These are phyloP conservation scores for Macrophomina tecta DNA, from an alignment of 2,329 filamentous ascomycete species.

Conservation along the genomic window DNA sequence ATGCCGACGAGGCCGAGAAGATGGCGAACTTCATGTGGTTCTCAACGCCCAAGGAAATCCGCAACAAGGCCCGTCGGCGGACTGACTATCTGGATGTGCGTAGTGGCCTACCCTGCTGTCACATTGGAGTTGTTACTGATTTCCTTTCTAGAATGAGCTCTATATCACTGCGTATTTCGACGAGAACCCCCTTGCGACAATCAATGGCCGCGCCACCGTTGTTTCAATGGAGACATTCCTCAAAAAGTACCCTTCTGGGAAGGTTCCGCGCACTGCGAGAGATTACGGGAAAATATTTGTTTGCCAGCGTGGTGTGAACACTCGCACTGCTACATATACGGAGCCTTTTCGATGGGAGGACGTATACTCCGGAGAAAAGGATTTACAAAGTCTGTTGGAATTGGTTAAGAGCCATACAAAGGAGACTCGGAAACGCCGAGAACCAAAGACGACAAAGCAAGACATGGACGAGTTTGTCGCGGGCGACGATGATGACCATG, in stretches of 20 bases:
- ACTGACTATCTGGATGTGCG: slow-evolving; percentile 74
- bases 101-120: background rate
- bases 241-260: slow-evolving; percentile 73
- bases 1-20: slow-evolving; percentile 62
- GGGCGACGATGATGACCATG: slow-evolving; percentile 47
- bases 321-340: slow-evolving; percentile 86
- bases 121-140: slow-evolving; percentile 30
- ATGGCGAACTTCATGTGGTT: slow-evolving; percentile 96
- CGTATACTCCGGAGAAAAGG: slow-evolving; percentile 71
- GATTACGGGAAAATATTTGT: slow-evolving; percentile 87
- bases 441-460: slow-evolving; percentile 39
- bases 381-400: slow-evolving; percentile 69
- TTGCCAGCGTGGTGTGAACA: slow-evolving; percentile 88
- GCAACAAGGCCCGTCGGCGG: slow-evolving; percentile 81
- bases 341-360: slow-evolving; percentile 93
- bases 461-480: slow-evolving; percentile 54
- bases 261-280: slow-evolving; percentile 72
- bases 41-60: slow-evolving; percentile 86
- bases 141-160: slow-evolving; percentile 72
- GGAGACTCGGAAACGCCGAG: slow-evolving; percentile 63
- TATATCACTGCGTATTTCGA: slow-evolving; percentile 91
- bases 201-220: slow-evolving; percentile 86
- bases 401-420: slow-evolving; percentile 76
- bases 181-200: slow-evolving; percentile 82
- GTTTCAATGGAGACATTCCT: slow-evolving; percentile 75